Base-by-base conservation (phyloP, 192 early-diverging fungal species). In the Funneliformis geosporum region DNA sequence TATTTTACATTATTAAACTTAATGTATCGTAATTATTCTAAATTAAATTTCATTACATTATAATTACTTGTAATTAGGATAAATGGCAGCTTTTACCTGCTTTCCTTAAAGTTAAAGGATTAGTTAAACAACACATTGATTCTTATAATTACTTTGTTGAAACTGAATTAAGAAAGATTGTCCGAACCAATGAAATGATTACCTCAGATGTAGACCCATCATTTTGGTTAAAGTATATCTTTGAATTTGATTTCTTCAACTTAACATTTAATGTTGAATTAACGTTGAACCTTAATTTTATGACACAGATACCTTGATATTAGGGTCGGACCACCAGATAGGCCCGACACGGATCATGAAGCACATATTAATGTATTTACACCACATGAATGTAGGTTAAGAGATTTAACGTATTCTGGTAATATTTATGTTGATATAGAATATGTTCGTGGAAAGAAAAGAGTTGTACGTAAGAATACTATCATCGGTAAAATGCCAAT, bases 61-160 rank as follows among this genome's bases (percentile, higher is more conserved):
- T 44, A 44, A 38, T 60, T 12, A 46, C 12, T 21, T 46, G 69
- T 69, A 27, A 55, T 47, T 85, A 96, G 92, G 97, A 99, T 87
- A 99, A 99, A 82, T 99, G 98, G 98, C 90, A 96, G 82, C 87
- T 99, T 50, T 87, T 99, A 23, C 98, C 98, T 5, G 97, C 98
- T 1, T 99, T 98, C 83, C 85, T 99, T 43, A 95, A 96, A 82
- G 94, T 97, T 40, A 97, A 97, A 80, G 98, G 98, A 76, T 90
- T 99, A 25, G 94, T 99, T 70, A 98, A 98, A 85, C 98, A 99
- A 84, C 98, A 99, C 83, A 91, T 98, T 78, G 98, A 99, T 84
- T 99, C 98, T 9, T 99, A 97, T 87, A 97, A 99, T 87, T 98
- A 97, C 83, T 99, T 98, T 88, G 89, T 99, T 76, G 92, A 98